Evolutionary conservation across 2,329 filamentous ascomycete species (phyloP).

Genomic region (Zopfia rhizophila): DNA sequence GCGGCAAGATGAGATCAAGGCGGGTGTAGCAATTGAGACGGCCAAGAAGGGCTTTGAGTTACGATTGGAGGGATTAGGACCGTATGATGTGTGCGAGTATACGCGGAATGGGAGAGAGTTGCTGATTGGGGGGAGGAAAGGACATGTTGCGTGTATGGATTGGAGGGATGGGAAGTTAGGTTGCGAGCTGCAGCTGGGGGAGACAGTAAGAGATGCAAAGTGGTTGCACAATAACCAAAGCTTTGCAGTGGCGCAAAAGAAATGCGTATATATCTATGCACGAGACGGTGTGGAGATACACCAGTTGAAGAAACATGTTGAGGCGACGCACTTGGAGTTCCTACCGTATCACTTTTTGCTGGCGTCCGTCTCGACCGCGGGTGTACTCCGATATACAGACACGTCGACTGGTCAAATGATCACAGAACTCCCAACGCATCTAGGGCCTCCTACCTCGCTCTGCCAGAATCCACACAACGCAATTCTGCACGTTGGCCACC

Average conservation of each 20-base stretch:
- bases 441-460: constrained; percentile 84
- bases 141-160: constrained; percentile 95
- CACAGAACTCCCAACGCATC: constrained; percentile 83
- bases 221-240: constrained; percentile 96
- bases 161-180: constrained; percentile 92
- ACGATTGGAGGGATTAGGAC: constrained; percentile 78
- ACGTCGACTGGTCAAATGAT: constrained; percentile 92
- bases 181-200: constrained; percentile 89
- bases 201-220: constrained; percentile 87
- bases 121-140: constrained; percentile 87
- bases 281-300: constrained; percentile 90
- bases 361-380: constrained; percentile 84
- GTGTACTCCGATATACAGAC: constrained; percentile 90
- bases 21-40: constrained; percentile 80
- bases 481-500: constrained; percentile 89
- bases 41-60: constrained; percentile 95
- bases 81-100: constrained; percentile 89
- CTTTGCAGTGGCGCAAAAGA: constrained; percentile 96
- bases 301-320: constrained; percentile 87
- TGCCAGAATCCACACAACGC: constrained; percentile 93
- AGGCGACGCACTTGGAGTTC: constrained; percentile 94
- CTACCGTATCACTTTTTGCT: constrained; percentile 95
- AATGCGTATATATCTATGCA: constrained; percentile 97
- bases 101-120: constrained; percentile 88
- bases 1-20: constrained; percentile 83